Evolutionary conservation across 2,329 filamentous ascomycete genomes (phyloP).

Genomic region (Xylariaceae sp.): DNA sequence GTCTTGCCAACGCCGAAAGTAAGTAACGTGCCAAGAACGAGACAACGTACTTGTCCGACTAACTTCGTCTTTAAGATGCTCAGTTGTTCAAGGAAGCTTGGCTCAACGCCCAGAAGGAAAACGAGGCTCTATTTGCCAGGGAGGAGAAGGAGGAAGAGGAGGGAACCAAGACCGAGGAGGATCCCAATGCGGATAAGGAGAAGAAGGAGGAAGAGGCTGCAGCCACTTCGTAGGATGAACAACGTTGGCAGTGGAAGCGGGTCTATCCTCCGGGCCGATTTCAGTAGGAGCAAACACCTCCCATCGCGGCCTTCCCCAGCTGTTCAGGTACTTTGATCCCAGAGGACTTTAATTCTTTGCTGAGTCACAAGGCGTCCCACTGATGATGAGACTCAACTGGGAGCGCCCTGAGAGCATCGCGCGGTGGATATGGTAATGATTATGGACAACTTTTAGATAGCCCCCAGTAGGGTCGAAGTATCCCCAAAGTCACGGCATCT

Average conservation of each 20-base stretch:
- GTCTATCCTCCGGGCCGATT: neutral
- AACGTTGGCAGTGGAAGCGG: conserved; percentile 2
- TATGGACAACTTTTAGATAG: conserved; percentile 28
- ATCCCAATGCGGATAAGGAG: conserved; percentile 34
- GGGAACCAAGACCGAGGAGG: conserved; percentile 41
- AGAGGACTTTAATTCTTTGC: conserved; percentile 4
- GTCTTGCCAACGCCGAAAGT: conserved; percentile 98
- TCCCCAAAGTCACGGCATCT: conserved; percentile 37
- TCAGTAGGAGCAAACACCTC: neutral
- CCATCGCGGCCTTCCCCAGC: conserved; percentile 9
- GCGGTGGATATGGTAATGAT: conserved; percentile 33
- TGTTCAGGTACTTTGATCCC: conserved; percentile 10
- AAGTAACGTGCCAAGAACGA: conserved; percentile 48
- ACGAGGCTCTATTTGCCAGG: conserved; percentile 79
- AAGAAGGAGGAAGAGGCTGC: conserved; percentile 37
- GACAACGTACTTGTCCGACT: conserved; percentile 27
- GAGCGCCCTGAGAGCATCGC: conserved; percentile 21
- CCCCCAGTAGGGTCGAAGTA: conserved; percentile 32
- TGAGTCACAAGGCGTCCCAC: conserved; percentile 20
- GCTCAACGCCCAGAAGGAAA: conserved; percentile 95
- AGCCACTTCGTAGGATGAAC: conserved; percentile 21
- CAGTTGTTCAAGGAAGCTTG: conserved; percentile 98
- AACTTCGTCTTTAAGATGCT: conserved; percentile 69
- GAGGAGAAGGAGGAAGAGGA: conserved; percentile 38
- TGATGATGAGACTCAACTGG: conserved; percentile 23